Base-by-base conservation (phyloP, 257 asterid genomes). In the Cruciata laevipes region DNA sequence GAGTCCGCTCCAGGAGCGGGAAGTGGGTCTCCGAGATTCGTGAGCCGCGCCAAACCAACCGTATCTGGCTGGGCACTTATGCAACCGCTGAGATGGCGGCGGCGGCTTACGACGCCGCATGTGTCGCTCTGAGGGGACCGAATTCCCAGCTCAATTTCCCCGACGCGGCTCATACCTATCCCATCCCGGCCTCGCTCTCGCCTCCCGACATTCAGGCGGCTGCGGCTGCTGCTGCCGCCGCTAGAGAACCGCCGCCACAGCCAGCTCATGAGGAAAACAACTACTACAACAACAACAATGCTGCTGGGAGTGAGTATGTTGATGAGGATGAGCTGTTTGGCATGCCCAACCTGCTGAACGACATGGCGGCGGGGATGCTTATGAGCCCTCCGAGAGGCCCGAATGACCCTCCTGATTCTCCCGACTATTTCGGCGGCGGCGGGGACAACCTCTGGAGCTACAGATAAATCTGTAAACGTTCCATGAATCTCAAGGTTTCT, bases 381-480 rank as follows among this genome's bases (percentile, higher is more conserved):
- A 47, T 47, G 20, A 47, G 7, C 20, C 55, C 55, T 47, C 85
- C 90, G 12, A 74, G 67, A 70, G 30, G 12, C 65, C 62, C 2
- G 16, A 42, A 42, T 13, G 51, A 14, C 69, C 79, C 20, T 13
- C 51, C 51, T 42, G 86, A 79, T 33, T 74, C 81, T 52, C 75
- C 80, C 55, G 81, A 79, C 9, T 40, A 73, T 38, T 73, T 78
- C 0, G 70, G 64, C 7, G 66, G 69, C 38, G 86, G 42, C 42
- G 42, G 13, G 12, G 51, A 77, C 23, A 23, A 20, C 23, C 85
- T 84, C 23, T 84, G 86, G 89, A 75, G 55, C 55, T 47, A 60
- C 74, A 14, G 8, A 47, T 47, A 16, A 14, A 12, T 47, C 51
- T 13, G 51, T 17, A 13, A 13, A 2, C 30, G 20, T 17, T 42